Base-by-base conservation (phyloP, 176 grass and related monocot genomes). In the Thalia dealbata region DNA sequence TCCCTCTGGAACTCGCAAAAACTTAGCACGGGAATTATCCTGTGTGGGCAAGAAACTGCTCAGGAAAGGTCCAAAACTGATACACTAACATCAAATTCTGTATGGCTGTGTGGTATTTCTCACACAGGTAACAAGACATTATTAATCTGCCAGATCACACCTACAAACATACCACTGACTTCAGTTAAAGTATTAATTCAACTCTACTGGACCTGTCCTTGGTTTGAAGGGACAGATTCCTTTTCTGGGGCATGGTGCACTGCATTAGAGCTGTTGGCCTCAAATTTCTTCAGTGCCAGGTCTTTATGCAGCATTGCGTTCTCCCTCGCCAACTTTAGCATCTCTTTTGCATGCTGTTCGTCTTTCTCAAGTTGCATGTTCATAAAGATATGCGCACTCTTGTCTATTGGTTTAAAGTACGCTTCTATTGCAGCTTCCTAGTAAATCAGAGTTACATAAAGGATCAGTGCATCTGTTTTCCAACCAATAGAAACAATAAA, bases 361-460 rank as follows among this genome's bases (percentile, higher is more conserved):
- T 91, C 90, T 84, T 91, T 92, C 54, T 92, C 85, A 78, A 92
- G 24, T 80, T 97, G 95, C 95, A 97, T 84, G 75, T 86, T 79
- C 32, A 84, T 82, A 65, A 97, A 79, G 52, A 85, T 86, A 59
- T 97, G 41, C 63, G 87, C 87, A 64, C 77, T 75, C 74, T 88
- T 86, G 78, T 91, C 95, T 22, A 97, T 86, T 43, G 89, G 90
- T 76, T 97, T 88, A 74, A 97, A 97, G 70, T 92, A 89, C 23
- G 90, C 79, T 45, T 97, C 90, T 28, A 97, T 92, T 55, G 87
- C 76, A 68, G 87, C 76, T 86, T 97, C 95, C 95, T 92, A 76
- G 35, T 74, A 75, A 79, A 74, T 35, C 67, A 28, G 43, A 24
- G 72, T 61, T 32, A 50, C 16, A 72, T 21, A 60, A 60, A 51